phyloP scores from a whole-genome alignment of 1,284 basidiomycete genomes.

The Cutaneotrichosporon sp. region DNA sequence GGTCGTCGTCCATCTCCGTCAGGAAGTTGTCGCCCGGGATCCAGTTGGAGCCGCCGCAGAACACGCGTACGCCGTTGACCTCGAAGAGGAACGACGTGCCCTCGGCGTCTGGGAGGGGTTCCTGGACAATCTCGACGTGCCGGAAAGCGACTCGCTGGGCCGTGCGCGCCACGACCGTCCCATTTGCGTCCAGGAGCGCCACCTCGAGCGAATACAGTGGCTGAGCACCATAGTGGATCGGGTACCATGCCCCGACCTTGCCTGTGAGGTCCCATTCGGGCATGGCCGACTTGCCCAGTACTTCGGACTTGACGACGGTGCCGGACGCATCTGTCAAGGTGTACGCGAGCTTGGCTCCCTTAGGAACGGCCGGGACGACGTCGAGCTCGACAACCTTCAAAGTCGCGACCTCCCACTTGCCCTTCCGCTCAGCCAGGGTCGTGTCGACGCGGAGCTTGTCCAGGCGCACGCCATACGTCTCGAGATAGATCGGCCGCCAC shows the following conservation, averaged over 20 bases:
- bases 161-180: constrained; percentile 16
- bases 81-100: constrained; percentile 82
- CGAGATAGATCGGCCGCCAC: constrained; percentile 55
- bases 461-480: constrained; percentile 62
- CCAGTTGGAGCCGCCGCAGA: constrained; percentile 89
- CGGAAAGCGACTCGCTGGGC: constrained; percentile 62
- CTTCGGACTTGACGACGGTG: constrained; percentile 29
- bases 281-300: constrained; percentile 48
- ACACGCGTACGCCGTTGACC: constrained; percentile 79
- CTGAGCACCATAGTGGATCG: constrained; percentile 74
- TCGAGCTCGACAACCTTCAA: constrained; percentile 6
- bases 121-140: constrained; percentile 66
- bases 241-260: constrained; percentile 62
- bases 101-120: constrained; percentile 52
- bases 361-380: constrained; percentile 4
- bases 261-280: constrained; percentile 54
- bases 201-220: constrained; percentile 65
- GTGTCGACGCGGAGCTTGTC: constrained; percentile 56
- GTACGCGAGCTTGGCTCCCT: constrained; percentile 7
- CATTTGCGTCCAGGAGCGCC: constrained; percentile 47
- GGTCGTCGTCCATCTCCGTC: constrained; percentile 59
- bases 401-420: constrained; percentile 4
- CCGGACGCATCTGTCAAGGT: constrained; percentile 12
- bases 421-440: constrained; percentile 14
- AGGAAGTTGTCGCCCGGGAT: constrained; percentile 85